These are phyloP conservation scores for Paraglomus occultum DNA, from an alignment of 192 early-diverging fungal species.

Conservation along the genomic window DNA sequence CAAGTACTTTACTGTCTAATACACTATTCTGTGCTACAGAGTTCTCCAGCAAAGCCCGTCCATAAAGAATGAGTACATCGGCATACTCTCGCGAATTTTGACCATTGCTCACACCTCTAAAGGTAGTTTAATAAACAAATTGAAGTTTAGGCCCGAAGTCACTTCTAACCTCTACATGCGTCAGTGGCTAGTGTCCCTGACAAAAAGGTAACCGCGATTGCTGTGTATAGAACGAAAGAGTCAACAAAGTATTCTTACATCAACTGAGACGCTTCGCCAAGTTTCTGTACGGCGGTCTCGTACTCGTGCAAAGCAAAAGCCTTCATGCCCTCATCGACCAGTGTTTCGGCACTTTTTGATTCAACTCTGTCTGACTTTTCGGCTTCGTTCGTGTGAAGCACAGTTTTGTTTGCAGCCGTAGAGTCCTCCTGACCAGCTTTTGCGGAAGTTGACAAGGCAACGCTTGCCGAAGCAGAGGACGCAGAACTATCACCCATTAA, in stretches of 20 bases:
- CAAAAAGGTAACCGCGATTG: background rate
- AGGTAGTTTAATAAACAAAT: background rate
- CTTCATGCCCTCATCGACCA: conserved; percentile 65
- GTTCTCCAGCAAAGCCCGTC: conserved; percentile 68
- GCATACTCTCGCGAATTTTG: conserved; percentile 61
- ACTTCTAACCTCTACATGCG: too few species aligned
- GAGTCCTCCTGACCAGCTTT: too few species aligned
- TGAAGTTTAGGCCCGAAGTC: background rate
- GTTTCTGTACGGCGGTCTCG: conserved; percentile 59
- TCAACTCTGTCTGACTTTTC: too few species aligned
- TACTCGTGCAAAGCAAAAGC: conserved; percentile 63
- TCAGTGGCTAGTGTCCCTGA: background rate
- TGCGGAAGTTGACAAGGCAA: too few species aligned
- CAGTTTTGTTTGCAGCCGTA: too few species aligned
- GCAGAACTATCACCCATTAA: too few species aligned
- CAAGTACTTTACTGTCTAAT: conserved; percentile 52
- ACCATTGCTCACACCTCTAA: conserved; percentile 64
- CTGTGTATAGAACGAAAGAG: background rate
- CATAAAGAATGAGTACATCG: conserved; percentile 72
- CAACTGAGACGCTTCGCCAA: conserved; percentile 67
- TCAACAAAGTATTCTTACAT: conserved; percentile 44
- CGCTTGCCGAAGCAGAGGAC: too few species aligned
- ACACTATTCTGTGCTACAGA: conserved; percentile 73
- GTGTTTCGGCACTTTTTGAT: conserved; percentile 9
- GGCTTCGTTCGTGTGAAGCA: too few species aligned